phyloP scores from a whole-genome alignment of 2,329 filamentous ascomycete species.

The Epichloe sibirici region DNA sequence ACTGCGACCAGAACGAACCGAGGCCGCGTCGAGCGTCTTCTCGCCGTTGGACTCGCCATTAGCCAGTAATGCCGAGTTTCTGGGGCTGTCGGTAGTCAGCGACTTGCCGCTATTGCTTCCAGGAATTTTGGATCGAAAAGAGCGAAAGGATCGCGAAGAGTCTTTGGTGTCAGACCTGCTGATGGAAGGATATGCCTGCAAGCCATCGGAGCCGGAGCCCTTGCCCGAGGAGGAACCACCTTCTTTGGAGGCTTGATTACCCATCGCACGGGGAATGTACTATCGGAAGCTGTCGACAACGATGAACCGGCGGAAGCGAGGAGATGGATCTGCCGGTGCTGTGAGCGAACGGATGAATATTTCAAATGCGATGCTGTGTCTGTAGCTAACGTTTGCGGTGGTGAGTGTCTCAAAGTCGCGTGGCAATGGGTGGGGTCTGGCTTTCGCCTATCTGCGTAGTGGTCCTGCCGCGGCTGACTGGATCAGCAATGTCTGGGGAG shows the following conservation, averaged over 20 bases:
- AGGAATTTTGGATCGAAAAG: conserved; percentile 80
- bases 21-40: conserved; percentile 55
- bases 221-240: conserved; percentile 35
- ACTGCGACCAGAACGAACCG: conserved; percentile 59
- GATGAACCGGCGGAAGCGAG: conserved; percentile 7
- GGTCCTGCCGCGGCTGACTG: not conserved
- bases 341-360: not conserved
- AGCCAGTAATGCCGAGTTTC: conserved; percentile 57
- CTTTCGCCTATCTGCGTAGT: not conserved
- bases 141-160: conserved; percentile 74
- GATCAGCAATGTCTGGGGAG: not conserved
- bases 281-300: not conserved
- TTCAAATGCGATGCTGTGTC: not conserved
- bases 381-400: conserved; percentile 6
- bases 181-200: conserved; percentile 86
- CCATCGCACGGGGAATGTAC: conserved; percentile 39
- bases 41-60: conserved; percentile 47
- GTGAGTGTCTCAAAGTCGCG: conserved; percentile 17
- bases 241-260: conserved; percentile 61
- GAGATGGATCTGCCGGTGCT: conserved; percentile 4
- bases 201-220: conserved; percentile 33
- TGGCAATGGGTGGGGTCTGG: conserved; percentile 13
- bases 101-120: conserved; percentile 39
- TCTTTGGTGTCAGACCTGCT: conserved; percentile 88
- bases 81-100: conserved; percentile 63